Evolutionary conservation across 352 stramenopile species (phyloP).

Genomic region (Phytophthora cryptogea): DNA sequence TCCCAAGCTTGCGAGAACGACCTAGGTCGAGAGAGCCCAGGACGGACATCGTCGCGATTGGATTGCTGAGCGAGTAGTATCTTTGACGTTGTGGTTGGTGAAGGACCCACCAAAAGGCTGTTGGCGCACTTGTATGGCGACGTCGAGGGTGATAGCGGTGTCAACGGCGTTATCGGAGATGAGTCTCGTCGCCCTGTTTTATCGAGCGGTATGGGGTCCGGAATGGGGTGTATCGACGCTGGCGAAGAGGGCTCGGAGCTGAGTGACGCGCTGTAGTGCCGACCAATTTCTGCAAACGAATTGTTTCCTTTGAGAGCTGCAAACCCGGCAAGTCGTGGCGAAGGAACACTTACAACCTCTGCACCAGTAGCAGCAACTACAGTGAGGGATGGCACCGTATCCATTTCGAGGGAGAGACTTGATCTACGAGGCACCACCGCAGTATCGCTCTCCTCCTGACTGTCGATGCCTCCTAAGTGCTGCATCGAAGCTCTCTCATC

Average conservation of each 20-base stretch:
- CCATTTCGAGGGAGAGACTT: conserved; percentile 21
- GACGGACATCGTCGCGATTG: conserved; percentile 10
- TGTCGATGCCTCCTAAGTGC: conserved; percentile 7
- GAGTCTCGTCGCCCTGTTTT: conserved; percentile 19
- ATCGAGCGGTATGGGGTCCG: conserved; percentile 14
- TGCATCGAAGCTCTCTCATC: conserved; percentile 13
- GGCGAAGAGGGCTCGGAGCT: conserved; percentile 18
- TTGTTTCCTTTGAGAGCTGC: conserved; percentile 16
- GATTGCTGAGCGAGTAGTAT: conserved; percentile 19
- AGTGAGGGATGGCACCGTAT: conserved; percentile 24
- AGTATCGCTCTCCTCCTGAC: conserved; percentile 17
- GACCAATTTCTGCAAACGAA: conserved; percentile 4
- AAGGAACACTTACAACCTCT: conserved; percentile 14
- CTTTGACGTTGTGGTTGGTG: conserved; percentile 16
- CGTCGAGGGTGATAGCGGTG: conserved; percentile 24
- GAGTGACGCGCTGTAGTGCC: conserved; percentile 2
- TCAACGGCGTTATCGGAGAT: conserved; percentile 8
- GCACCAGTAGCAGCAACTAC: conserved; percentile 22
- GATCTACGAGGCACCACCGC: conserved; percentile 9
- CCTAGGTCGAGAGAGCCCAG: conserved; percentile 27
- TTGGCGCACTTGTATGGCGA: conserved; percentile 52
- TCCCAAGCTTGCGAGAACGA: conserved; percentile 54
- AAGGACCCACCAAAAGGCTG: conserved; percentile 35
- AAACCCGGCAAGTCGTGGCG: conserved; percentile 25
- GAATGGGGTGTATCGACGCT: conserved; percentile 40